These are phyloP conservation scores for Sporothrix curviconia DNA, from an alignment of 2,329 filamentous ascomycete genomes.

Conservation along the genomic window DNA sequence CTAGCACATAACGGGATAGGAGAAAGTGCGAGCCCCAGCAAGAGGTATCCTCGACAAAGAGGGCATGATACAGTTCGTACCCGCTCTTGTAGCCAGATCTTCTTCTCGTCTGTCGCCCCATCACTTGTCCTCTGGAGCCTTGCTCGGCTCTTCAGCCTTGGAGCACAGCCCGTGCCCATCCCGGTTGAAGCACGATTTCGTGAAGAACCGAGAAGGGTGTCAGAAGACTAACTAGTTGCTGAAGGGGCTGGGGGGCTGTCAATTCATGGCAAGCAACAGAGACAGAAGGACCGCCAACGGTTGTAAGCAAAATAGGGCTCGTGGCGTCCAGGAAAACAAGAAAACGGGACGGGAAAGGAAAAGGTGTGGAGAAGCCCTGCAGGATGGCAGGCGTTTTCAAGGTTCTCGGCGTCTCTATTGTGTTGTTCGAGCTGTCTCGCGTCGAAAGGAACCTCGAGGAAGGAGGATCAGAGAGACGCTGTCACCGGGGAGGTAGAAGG, in stretches of 20 bases:
- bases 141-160: neutral
- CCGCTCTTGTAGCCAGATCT: neutral
- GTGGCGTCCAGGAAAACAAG: no score
- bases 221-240: neutral
- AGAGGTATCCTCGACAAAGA: neutral
- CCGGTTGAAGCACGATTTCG: neutral
- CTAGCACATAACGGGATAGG: neutral
- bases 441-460: no score
- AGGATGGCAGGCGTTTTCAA: constrained; percentile 9
- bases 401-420: neutral
- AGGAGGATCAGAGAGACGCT: no score
- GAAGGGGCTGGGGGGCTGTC: neutral
- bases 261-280: no score
- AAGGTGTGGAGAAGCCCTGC: neutral
- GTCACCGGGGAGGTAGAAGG: no score
- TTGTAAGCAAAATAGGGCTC: no score
- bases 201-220: neutral
- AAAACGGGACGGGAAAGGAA: neutral
- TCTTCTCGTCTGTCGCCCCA: neutral
- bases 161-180: constrained; percentile 5
- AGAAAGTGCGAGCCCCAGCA: neutral
- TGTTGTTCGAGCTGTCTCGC: neutral
- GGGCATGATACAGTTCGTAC: neutral
- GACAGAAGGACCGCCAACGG: no score
- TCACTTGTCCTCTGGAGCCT: neutral